Evolutionary conservation across 2,329 filamentous ascomycete species (phyloP).

Genomic region (Aspergillus nomiae): DNA sequence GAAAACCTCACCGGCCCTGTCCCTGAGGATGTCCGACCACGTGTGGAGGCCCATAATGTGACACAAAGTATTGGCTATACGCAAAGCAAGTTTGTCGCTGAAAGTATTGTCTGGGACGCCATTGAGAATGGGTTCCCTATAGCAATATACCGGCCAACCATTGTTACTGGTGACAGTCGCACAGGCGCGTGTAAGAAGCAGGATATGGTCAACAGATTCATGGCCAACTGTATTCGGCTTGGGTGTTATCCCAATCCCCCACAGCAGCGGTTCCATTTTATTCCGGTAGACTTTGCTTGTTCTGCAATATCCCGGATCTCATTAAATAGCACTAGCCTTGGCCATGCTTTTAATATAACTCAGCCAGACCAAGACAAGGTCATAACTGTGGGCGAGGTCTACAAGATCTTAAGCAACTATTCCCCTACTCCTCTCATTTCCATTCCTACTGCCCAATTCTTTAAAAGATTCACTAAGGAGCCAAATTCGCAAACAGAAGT

Average conservation of each 20-base stretch:
- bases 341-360: slow-evolving; percentile 23
- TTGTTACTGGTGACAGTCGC: slow-evolving; percentile 19
- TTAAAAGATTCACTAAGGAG: neutral
- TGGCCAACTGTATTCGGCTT: slow-evolving; percentile 16
- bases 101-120: slow-evolving; percentile 21
- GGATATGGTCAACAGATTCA: slow-evolving; percentile 19
- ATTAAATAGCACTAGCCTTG: neutral
- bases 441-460: slow-evolving; percentile 5
- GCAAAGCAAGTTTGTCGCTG: slow-evolving; percentile 23
- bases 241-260: slow-evolving; percentile 17
- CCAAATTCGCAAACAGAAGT: slow-evolving; percentile 3
- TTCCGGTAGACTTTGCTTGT: slow-evolving; percentile 21
- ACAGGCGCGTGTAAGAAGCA: slow-evolving; percentile 20
- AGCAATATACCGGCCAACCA: slow-evolving; percentile 21
- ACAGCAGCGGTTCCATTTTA: slow-evolving; percentile 12
- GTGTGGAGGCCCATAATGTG: neutral
- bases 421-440: neutral
- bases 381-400: neutral
- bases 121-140: slow-evolving; percentile 20
- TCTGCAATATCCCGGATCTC: slow-evolving; percentile 19
- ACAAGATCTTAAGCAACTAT: slow-evolving; percentile 3
- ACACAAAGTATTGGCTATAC: slow-evolving; percentile 20
- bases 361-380: slow-evolving; percentile 11
- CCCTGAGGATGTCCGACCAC: slow-evolving; percentile 12
- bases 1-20: slow-evolving; percentile 6